Evolutionary conservation across 805 yeast species (phyloP).

Genomic region (Lipomyces orientalis): DNA sequence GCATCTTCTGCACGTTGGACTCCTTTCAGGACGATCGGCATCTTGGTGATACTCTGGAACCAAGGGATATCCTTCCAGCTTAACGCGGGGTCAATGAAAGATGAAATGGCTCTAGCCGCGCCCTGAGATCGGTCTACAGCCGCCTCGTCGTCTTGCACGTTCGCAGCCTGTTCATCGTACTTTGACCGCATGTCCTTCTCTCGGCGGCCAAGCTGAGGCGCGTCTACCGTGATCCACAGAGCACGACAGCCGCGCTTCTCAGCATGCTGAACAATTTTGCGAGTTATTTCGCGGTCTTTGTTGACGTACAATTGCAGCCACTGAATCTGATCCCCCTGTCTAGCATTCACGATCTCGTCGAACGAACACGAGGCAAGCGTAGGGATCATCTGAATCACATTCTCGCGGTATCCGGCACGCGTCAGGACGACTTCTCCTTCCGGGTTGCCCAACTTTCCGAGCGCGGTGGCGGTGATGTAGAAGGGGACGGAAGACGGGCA

Average conservation of each 20-base stretch:
- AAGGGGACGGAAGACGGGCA: conserved; percentile 72
- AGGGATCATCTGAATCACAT: conserved; percentile 86
- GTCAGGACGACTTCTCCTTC: conserved; percentile 92
- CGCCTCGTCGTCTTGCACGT: conserved; percentile 49
- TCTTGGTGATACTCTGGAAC: conserved; percentile 59
- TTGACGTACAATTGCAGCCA: conserved; percentile 92
- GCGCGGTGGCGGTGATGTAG: conserved; percentile 89
- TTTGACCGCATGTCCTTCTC: conserved; percentile 84
- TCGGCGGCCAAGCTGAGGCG: conserved; percentile 88
- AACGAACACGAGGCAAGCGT: conserved; percentile 87
- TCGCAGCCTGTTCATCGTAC: conserved; percentile 55
- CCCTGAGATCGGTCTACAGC: conserved; percentile 74
- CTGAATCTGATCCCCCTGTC: conserved; percentile 69
- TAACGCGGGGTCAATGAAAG: conserved; percentile 76
- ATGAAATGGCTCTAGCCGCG: conserved; percentile 84
- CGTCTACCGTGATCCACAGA: conserved; percentile 87
- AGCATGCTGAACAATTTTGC: conserved; percentile 68
- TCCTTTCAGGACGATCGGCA: conserved; percentile 80
- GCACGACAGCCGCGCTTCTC: conserved; percentile 79
- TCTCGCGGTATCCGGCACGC: conserved; percentile 75
- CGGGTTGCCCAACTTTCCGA: conserved; percentile 89
- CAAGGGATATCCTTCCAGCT: conserved; percentile 69
- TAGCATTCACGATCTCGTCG: conserved; percentile 80
- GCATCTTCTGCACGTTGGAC: conserved; percentile 86
- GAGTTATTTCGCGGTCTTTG: conserved; percentile 69